A percentile compares a stretch with the other conserved stretches of the same genome.
These are phyloP conservation scores for Volutella citrinella DNA, from an alignment of 2,329 filamentous ascomycete species.

Conservation along the genomic window DNA sequence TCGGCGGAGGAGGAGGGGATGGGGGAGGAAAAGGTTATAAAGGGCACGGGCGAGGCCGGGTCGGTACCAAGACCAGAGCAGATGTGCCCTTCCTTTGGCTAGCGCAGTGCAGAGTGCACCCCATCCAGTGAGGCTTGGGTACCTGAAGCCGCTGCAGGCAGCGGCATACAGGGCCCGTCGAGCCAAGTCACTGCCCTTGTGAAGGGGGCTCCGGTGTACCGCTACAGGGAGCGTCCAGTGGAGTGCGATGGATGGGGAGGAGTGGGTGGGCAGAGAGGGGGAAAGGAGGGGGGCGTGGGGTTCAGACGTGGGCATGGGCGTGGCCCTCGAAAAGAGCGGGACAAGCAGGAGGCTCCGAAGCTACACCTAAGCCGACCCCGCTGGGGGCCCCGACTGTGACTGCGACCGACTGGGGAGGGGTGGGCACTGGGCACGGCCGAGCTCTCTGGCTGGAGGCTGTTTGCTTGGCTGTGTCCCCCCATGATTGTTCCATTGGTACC, in stretches of 20 bases:
- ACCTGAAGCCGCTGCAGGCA: conserved; percentile 23
- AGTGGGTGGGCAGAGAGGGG: conserved; percentile 15
- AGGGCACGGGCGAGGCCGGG: conserved; percentile 32
- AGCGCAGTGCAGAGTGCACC: conserved; percentile 18
- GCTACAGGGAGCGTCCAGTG: conserved; percentile 13
- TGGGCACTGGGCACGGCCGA: no score
- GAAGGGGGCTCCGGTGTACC: conserved; percentile 15
- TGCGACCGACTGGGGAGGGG: no score
- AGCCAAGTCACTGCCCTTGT: no score
- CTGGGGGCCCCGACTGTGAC: conserved; percentile 9
- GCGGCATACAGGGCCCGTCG: no score
- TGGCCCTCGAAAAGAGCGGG: conserved; percentile 12
- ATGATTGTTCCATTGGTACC: neutral
- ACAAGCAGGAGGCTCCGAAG: conserved; percentile 27
- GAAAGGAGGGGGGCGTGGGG: conserved; percentile 8
- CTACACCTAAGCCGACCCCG: conserved; percentile 9
- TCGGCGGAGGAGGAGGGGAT: conserved; percentile 25
- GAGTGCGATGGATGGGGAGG: conserved; percentile 9
- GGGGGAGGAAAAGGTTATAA: conserved; percentile 28
- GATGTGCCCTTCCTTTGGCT: no score
- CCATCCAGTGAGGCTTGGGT: conserved; percentile 18
- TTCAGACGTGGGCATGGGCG: conserved; percentile 17
- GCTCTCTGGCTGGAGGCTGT: no score
- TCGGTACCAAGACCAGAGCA: conserved; percentile 23
- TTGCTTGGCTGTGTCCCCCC: no score